Percentiles rank a stretch among this genome's conserved stretches.
phyloP scores from a whole-genome alignment of 2,329 filamentous ascomycete genomes.

The Ceratocystis huliohia region DNA sequence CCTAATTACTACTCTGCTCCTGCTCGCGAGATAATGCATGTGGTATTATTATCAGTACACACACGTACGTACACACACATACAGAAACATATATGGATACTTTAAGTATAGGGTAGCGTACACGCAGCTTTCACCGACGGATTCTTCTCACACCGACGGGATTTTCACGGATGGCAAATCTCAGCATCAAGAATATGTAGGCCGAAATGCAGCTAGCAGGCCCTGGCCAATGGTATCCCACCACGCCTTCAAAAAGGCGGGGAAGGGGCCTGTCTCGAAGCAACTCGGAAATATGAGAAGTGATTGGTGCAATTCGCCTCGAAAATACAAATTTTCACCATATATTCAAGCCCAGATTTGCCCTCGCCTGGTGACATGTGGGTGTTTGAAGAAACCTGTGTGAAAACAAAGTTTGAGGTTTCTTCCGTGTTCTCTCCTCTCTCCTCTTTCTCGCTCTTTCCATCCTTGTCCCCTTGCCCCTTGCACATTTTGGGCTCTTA shows the following conservation, averaged over 20 bases:
- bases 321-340: background rate
- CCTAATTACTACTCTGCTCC: background rate
- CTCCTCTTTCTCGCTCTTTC: background rate
- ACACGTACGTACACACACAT: background rate
- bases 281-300: background rate
- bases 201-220: background rate
- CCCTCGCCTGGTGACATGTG: background rate
- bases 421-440: background rate
- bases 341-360: background rate
- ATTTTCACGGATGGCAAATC: conserved; percentile 9
- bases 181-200: background rate
- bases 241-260: conserved; percentile 2
- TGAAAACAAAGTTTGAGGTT: conserved; percentile 5
- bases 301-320: background rate
- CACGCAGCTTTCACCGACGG: background rate
- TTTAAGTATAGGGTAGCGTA: background rate
- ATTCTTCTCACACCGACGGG: background rate
- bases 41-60: background rate
- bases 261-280: background rate
- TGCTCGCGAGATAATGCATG: background rate
- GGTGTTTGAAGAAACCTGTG: background rate
- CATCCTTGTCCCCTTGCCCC: background rate
- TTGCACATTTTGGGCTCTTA: conserved; percentile 6
- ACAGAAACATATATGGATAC: background rate
- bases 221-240: background rate